Evolutionary conservation across 1,284 basidiomycete species (phyloP).

Genomic region (Phellopilus nigrolimitatus): DNA sequence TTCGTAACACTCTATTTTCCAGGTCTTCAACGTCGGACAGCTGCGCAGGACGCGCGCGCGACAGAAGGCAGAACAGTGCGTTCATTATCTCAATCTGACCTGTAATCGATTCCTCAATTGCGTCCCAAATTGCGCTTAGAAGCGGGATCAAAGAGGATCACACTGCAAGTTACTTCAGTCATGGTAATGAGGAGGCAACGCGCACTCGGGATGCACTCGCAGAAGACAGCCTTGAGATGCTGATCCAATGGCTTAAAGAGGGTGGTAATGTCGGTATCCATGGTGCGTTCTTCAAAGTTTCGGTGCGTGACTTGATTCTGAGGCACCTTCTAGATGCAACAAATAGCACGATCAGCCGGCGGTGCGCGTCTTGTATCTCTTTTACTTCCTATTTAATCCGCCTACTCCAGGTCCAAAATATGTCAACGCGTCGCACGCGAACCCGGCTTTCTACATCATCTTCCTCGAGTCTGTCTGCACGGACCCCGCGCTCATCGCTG

Average conservation of each 20-base stretch:
- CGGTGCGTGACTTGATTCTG: not conserved
- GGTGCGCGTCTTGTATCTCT: slow-evolving; percentile 36
- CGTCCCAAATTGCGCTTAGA: too few relatives aligned
- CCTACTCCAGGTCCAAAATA: slow-evolving; percentile 67
- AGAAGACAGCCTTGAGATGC: slow-evolving; percentile 88
- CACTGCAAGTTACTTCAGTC: slow-evolving; percentile 88
- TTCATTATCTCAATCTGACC: slow-evolving; percentile 20
- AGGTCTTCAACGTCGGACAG: slow-evolving; percentile 99
- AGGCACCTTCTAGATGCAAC: slow-evolving; percentile 70
- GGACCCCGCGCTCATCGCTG: slow-evolving; percentile 89
- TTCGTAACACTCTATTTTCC: not conserved
- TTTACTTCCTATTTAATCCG: slow-evolving; percentile 18
- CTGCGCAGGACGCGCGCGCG: slow-evolving; percentile 84
- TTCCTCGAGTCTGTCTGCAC: slow-evolving; percentile 96
- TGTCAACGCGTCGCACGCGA: slow-evolving; percentile 82
- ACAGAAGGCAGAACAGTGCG: slow-evolving; percentile 69
- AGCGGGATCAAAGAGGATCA: slow-evolving; percentile 87
- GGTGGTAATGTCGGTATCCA: slow-evolving; percentile 98
- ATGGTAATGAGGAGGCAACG: slow-evolving; percentile 77
- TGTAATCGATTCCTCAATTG: too few relatives aligned
- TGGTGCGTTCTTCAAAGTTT: slow-evolving; percentile 47
- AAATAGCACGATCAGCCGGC: slow-evolving; percentile 78
- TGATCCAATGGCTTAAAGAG: slow-evolving; percentile 92
- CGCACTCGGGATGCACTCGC: slow-evolving; percentile 81
- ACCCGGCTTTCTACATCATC: slow-evolving; percentile 83